These are phyloP conservation scores for Botrytis fragariae DNA, from an alignment of 2,329 filamentous ascomycete species.

Conservation along the genomic window DNA sequence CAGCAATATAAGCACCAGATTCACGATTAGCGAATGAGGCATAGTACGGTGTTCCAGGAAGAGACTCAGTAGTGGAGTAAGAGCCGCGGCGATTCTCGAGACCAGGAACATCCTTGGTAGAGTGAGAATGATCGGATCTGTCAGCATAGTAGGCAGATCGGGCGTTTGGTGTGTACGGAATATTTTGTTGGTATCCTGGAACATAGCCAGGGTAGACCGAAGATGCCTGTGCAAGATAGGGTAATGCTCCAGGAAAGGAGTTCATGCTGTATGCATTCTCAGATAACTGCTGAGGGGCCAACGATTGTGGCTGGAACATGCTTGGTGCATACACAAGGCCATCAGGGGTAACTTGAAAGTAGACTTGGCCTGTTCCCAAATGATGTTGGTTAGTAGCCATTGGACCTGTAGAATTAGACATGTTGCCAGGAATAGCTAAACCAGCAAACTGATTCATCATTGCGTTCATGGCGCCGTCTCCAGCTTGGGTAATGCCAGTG, in stretches of 20 bases:
- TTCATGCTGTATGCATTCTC: constrained; percentile 34
- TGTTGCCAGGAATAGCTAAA: constrained; percentile 38
- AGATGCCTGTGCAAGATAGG: constrained; percentile 36
- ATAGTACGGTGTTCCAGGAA: constrained; percentile 64
- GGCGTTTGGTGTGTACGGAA: constrained; percentile 37
- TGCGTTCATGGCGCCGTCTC: constrained; percentile 31
- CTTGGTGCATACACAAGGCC: constrained; percentile 29
- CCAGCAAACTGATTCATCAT: constrained; percentile 37
- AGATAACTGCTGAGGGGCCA: constrained; percentile 30
- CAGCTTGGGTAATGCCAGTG: constrained; percentile 26
- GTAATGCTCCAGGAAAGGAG: constrained; percentile 34
- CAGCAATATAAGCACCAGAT: constrained; percentile 56
- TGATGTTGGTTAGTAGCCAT: constrained; percentile 36
- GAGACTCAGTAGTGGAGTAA: constrained; percentile 66
- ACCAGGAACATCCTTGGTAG: constrained; percentile 51
- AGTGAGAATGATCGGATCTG: constrained; percentile 34
- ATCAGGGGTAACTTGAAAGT: constrained; percentile 29
- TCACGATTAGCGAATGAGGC: constrained; percentile 58
- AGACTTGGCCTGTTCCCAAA: constrained; percentile 39
- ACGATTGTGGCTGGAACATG: constrained; percentile 36
- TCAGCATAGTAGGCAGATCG: constrained; percentile 35
- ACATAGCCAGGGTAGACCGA: constrained; percentile 36
- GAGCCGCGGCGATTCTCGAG: constrained; percentile 65
- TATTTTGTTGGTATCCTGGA: constrained; percentile 34
- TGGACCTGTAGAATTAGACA: constrained; percentile 36